A percentile compares a stretch with the other conserved stretches of the same genome.
phyloP scores from a whole-genome alignment of 371 early-diverging fungal species.

The Astathelohania contejeani region DNA sequence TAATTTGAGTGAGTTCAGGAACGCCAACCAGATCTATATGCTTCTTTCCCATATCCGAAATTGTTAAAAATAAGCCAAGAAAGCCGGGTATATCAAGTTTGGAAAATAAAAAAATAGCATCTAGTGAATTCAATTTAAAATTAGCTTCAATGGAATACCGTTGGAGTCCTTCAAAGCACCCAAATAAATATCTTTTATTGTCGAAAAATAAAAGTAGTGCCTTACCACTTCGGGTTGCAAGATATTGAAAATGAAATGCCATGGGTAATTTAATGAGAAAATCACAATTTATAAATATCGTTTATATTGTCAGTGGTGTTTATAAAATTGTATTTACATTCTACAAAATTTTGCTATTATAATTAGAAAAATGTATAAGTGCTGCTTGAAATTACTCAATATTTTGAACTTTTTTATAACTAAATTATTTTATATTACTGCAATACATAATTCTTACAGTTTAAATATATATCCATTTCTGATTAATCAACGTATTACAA shows the following conservation, averaged over 20 bases:
- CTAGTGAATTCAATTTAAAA: constrained; percentile 11
- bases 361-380: too few species aligned
- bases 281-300: too few species aligned
- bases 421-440: too few species aligned
- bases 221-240: constrained; percentile 29
- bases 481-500: too few species aligned
- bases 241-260: constrained; percentile 13
- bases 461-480: too few species aligned
- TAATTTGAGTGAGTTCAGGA: background rate
- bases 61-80: constrained; percentile 35
- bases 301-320: too few species aligned
- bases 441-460: too few species aligned
- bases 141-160: constrained; percentile 36
- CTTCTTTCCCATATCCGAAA: constrained; percentile 14
- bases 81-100: constrained; percentile 17
- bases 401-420: too few species aligned
- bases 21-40: constrained; percentile 17
- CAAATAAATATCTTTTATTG: constrained; percentile 29
- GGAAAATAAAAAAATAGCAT: constrained; percentile 27
- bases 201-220: constrained; percentile 24
- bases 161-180: constrained; percentile 47
- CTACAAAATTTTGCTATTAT: too few species aligned
- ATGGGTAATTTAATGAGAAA: too few species aligned
- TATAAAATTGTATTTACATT: too few species aligned
- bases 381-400: too few species aligned